phyloP scores from a whole-genome alignment of 495 filamentous ascomycete species.

The Rostrohypoxylon terebratum region DNA sequence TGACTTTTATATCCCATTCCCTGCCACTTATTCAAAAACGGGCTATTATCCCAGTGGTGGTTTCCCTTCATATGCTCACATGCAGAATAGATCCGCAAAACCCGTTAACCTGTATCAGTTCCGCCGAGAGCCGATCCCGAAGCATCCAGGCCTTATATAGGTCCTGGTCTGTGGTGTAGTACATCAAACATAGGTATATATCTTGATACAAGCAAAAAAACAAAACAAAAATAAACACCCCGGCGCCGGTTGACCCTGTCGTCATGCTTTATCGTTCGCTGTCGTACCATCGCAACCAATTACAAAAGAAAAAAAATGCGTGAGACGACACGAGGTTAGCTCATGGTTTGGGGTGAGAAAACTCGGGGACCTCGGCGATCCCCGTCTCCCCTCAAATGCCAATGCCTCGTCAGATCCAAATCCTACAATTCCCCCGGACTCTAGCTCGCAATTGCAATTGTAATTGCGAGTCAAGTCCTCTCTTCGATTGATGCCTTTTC shows the following conservation, averaged over 20 bases:
- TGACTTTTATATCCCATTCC: slow-evolving; percentile 22
- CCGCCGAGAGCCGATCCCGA: slow-evolving; percentile 22
- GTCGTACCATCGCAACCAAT: slow-evolving; percentile 15
- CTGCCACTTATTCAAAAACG: slow-evolving; percentile 13
- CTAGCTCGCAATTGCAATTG: slow-evolving; percentile 1
- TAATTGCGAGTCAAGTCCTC: slow-evolving; percentile 23
- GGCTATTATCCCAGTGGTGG: slow-evolving; percentile 30
- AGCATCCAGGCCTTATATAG: slow-evolving; percentile 15
- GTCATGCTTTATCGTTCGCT: slow-evolving; percentile 42
- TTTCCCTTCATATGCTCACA: slow-evolving; percentile 37
- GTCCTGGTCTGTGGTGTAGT: slow-evolving; percentile 10
- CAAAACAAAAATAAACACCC: slow-evolving; percentile 25
- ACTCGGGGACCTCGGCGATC: slow-evolving; percentile 36
- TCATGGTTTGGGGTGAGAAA: not conserved
- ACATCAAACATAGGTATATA: slow-evolving; percentile 9
- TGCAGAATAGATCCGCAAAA: slow-evolving; percentile 16
- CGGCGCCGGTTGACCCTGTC: slow-evolving; percentile 41
- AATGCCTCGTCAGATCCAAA: slow-evolving; percentile 5
- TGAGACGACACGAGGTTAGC: slow-evolving; percentile 29
- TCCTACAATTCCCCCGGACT: not conserved
- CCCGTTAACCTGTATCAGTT: slow-evolving; percentile 19
- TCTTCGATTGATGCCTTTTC: slow-evolving; percentile 44
- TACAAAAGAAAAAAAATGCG: slow-evolving; percentile 3
- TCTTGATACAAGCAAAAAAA: not conserved
- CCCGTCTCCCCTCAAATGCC: slow-evolving; percentile 11